Conservation (phyloP, 768 basidiomycete species). For the Lentinula sp. region DNA sequence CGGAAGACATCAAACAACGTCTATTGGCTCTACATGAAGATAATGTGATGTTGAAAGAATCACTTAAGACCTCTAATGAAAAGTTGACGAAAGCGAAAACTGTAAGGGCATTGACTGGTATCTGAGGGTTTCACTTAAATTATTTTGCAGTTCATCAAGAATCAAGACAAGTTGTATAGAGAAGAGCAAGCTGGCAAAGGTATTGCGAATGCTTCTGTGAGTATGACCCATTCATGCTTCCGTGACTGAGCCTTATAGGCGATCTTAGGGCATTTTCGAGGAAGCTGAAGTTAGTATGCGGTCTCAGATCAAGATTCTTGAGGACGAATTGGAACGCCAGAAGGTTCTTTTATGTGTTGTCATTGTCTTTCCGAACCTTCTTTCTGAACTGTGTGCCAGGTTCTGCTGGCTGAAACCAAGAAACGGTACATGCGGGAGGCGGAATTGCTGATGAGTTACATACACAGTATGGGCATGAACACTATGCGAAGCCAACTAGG, state of each 20-base stretch:
- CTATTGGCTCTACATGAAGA: constrained; percentile 76
- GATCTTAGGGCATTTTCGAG: constrained; percentile 49
- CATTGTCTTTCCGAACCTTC: background rate
- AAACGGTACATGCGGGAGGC: constrained; percentile 70
- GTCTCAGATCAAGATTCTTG: constrained; percentile 57
- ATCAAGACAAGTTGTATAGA: constrained; percentile 85
- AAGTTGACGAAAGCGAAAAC: constrained; percentile 77
- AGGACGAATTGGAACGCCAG: constrained; percentile 55
- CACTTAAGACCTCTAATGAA: constrained; percentile 63
- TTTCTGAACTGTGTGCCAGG: background rate
- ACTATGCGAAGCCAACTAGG: constrained; percentile 56
- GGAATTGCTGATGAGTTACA: constrained; percentile 70
- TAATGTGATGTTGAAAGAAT: constrained; percentile 63
- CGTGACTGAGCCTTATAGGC: background rate
- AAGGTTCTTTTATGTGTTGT: constrained; percentile 33
- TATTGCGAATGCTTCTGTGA: constrained; percentile 37
- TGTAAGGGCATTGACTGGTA: constrained; percentile 30
- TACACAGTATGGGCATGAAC: constrained; percentile 67
- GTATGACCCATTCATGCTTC: constrained; percentile 9
- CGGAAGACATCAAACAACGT: constrained; percentile 75
- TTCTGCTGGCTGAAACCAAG: constrained; percentile 43
- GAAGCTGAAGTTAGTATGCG: constrained; percentile 67
- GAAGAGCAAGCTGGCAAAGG: constrained; percentile 65
- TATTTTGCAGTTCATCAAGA: constrained; percentile 75
- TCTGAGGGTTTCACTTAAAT: background rate